Evolutionary conservation across 345 rosid genomes (phyloP).

Genomic region (Microcos paniculata): DNA sequence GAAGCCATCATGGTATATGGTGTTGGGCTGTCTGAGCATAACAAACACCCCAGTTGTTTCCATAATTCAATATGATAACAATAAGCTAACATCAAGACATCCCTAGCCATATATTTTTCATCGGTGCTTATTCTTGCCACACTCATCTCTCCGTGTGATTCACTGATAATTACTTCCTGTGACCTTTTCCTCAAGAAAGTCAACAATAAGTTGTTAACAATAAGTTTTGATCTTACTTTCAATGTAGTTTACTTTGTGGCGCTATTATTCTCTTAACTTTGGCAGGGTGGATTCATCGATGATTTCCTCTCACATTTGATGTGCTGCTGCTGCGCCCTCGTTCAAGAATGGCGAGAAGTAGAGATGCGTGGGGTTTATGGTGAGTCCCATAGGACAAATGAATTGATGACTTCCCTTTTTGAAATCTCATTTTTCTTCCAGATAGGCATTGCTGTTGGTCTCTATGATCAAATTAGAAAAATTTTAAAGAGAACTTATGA

Average conservation of each 20-base stretch:
- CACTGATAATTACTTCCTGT: background rate
- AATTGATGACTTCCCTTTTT: background rate
- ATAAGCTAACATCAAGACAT: background rate
- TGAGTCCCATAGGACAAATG: conserved; percentile 22
- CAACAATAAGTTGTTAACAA: background rate
- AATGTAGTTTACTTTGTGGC: background rate
- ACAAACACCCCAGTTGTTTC: too few species aligned
- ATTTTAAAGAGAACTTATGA: background rate
- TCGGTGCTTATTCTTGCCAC: background rate
- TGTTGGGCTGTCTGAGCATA: background rate
- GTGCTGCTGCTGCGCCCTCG: conserved; percentile 99
- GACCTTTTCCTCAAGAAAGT: background rate
- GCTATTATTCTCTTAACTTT: background rate
- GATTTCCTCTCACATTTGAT: conserved; percentile 95
- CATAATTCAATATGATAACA: background rate
- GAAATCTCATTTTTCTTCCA: background rate
- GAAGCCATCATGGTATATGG: background rate
- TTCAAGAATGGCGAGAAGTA: conserved; percentile 97
- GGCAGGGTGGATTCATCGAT: conserved; percentile 86
- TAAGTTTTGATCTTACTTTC: background rate
- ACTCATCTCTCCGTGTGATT: background rate
- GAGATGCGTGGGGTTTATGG: conserved; percentile 82
- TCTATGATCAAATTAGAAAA: background rate
- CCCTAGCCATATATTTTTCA: background rate
- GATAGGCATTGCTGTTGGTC: background rate